These are phyloP conservation scores for Corynespora cassiicola DNA, from an alignment of 2,329 filamentous ascomycete genomes.

Conservation along the genomic window DNA sequence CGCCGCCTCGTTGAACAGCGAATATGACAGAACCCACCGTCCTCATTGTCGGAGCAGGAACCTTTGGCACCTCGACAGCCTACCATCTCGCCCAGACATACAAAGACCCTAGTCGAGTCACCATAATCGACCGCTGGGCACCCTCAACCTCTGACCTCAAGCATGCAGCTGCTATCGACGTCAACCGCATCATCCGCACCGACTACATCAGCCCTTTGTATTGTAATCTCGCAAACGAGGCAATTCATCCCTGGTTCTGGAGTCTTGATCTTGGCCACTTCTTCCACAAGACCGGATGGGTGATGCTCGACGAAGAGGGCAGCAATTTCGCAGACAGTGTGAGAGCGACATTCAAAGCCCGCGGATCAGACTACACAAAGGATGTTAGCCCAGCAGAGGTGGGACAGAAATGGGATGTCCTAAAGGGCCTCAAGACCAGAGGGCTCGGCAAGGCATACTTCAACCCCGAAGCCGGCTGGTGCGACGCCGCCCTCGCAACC, in stretches of 20 bases:
- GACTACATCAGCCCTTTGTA: constrained; percentile 64
- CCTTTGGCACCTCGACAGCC: constrained; percentile 69
- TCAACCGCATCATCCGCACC: constrained; percentile 65
- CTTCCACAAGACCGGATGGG: constrained; percentile 1
- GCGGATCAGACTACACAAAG: not conserved
- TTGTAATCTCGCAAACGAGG: constrained; percentile 50
- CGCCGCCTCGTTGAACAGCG: too few relatives aligned
- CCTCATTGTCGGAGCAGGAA: constrained; percentile 67
- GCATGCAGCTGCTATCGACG: constrained; percentile 61
- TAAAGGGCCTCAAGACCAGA: not conserved
- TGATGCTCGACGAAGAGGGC: not conserved
- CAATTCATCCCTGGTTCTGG: constrained; percentile 16
- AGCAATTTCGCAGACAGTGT: not conserved
- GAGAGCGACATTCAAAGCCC: not conserved
- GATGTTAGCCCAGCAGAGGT: not conserved
- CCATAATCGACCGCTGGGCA: constrained; percentile 12
- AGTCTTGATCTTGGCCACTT: not conserved
- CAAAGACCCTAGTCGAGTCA: constrained; percentile 43
- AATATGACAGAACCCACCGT: too few relatives aligned
- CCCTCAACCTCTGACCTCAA: constrained; percentile 48
- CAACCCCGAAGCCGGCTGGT: constrained; percentile 1
- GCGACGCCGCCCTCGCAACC: not conserved
- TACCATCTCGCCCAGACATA: constrained; percentile 62
- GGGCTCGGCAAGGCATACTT: not conserved
- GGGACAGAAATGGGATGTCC: not conserved